Base-by-base conservation (phyloP, 2,329 filamentous ascomycete genomes). In the Hymenoscyphus infarciens region DNA sequence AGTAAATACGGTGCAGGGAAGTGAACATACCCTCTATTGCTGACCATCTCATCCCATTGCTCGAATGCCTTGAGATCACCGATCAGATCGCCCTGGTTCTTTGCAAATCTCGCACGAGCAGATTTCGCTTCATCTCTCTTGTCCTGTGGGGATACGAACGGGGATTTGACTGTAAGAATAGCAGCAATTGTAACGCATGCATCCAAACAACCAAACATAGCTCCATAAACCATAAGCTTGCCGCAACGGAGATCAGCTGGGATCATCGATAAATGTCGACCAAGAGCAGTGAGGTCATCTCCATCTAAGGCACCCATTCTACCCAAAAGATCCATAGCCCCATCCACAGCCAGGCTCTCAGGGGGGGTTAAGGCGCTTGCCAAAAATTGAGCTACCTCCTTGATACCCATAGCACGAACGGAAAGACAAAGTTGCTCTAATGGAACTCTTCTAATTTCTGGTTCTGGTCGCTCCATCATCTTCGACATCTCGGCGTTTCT, bases 181-280 rank as follows among this genome's bases (percentile, higher is more conserved):
- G 93, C 89, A 1, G 95, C 91, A 66, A 98, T 93, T 2, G 90
- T 92, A 61, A 98, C 83, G 68, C 89, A 92, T 59, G 94, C 87
- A 71, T 97, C 92, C 6, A 98, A 82, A 72, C 94, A 98, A 38
- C 91, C 91, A 72, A 99, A 98, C 63, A 96, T 92, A 16, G 92
- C 89, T 5, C 95, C 95, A 72, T 96, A 97, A 3, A 99, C 91
- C 83, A 99, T 92, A 38, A 99, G 82, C 76, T 99, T 99, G 55
- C 91, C 92, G 74, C 92, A 96, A 31, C 94, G 87, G 56, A 99
- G 82, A 73, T 99, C 95, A 0, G 94, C 91, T 1, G 95, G 95
- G 58, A 99, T 92, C 86, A 96, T 91, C 19, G 93, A 90, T n/a
- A 99, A 81, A 77, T 98, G 95, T 60, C 90, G 87, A 45, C 95